Conservation (phyloP, 2,329 filamentous ascomycete genomes). For the Penicillium sp. region DNA sequence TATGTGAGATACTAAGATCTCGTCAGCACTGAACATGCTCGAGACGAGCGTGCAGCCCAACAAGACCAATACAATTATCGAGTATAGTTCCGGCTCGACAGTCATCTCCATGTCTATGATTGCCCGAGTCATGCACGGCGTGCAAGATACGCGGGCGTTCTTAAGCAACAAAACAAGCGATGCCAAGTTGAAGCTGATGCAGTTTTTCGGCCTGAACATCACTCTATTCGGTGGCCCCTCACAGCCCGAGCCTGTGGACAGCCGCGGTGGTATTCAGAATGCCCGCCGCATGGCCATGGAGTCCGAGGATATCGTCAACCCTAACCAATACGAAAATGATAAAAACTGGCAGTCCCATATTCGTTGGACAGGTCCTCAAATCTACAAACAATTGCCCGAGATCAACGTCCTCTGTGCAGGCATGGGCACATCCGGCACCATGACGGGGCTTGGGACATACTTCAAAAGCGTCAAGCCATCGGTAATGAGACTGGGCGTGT, state of each 20-base stretch:
- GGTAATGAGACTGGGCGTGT: conserved; percentile 50
- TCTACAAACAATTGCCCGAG: conserved; percentile 59
- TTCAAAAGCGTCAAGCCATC: conserved; percentile 55
- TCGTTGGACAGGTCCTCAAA: conserved; percentile 64
- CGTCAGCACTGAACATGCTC: conserved; percentile 57
- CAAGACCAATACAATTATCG: conserved; percentile 58
- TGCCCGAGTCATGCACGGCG: conserved; percentile 55
- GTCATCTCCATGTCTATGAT: conserved; percentile 64
- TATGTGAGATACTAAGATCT: not conserved
- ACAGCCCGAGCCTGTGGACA: conserved; percentile 60
- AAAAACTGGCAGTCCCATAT: conserved; percentile 52
- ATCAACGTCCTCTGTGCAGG: conserved; percentile 61
- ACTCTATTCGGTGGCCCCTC: conserved; percentile 64
- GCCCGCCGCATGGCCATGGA: conserved; percentile 50
- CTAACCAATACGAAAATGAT: conserved; percentile 62
- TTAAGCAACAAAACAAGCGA: conserved; percentile 63
- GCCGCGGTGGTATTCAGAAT: conserved; percentile 57
- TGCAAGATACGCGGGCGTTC: conserved; percentile 59
- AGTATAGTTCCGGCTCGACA: conserved; percentile 66
- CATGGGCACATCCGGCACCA: conserved; percentile 61
- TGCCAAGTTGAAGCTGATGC: conserved; percentile 60
- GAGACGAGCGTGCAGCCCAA: conserved; percentile 46
- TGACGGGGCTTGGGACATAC: conserved; percentile 56
- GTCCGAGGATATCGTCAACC: conserved; percentile 54
- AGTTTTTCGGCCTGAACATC: conserved; percentile 63